Evolutionary conservation across 345 rosid species (phyloP), one percentile per base, ranked within the genome.

Genomic region (Cardamine resedifolia): DNA sequence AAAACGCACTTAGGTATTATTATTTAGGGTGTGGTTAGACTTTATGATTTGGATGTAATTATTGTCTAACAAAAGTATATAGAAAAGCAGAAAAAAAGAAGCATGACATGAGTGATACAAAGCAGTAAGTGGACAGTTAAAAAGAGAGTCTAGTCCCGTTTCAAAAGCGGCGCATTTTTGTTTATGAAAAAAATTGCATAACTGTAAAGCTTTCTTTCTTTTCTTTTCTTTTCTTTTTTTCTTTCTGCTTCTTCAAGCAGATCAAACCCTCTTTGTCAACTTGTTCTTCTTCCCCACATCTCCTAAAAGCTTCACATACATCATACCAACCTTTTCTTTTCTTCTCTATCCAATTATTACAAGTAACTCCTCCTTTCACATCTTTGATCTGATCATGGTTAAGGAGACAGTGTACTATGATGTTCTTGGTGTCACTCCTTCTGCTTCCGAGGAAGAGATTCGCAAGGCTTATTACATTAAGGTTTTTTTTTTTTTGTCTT

Each of bases 391-490:
- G 16, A 75, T 44, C 70, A 75, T 75, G 79, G 79, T 75, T 55
- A 91, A 83, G 78, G 97, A 95, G 79, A 91, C 89, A 24, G 96
- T 88, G 23, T 95, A 86, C 74, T 95, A 95, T 81, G 99, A 95
- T 65, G 96, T 89, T 67, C 90, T 95, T n/a, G 99, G 93, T 63
- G 93, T 95, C 79, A 86, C 81, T 83, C 96, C 99, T 53, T 74
- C 90, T 31, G 97, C 97, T 79, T 80, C 97, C 0, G 97, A 95
- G 74, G 88, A 91, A 49, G 99, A 91, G 83, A 95, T 95, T 77
- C 89, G 89, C 59, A 95, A 91, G 75, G 99, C 97, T 64, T 95
- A 91, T 73, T 95, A 95, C 81, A 84, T 90, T 50, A 95, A 88
- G 97, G 98, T 91, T 69, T 47, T 19, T 0, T 18, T 30, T n/a